Evolutionary conservation across 2,329 filamentous ascomycete genomes (phyloP), one percentile per base, ranked within the genome.

Genomic region (Pseudopithomyces maydicus): DNA sequence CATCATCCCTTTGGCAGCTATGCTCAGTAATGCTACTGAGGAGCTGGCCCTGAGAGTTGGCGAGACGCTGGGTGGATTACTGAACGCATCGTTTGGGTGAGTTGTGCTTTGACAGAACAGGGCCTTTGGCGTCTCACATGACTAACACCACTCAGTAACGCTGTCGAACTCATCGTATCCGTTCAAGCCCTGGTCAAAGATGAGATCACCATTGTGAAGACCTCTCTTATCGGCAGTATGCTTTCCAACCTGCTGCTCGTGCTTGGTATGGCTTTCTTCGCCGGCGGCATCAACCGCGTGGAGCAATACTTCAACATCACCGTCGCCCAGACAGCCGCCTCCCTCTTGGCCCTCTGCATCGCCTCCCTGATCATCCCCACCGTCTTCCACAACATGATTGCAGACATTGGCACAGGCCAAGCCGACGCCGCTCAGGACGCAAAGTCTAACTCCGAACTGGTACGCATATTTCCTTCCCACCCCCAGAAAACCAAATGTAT

Each of bases 301-400:
- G 90, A 96, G 73, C 94, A 97, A 74, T 88, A 86, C 75, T 98
- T 97, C 84, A 97, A 97, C 80, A 87, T 90, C 33, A 94, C 91
- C 0, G 92, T 97, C 6, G 93, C 93, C 0, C 92, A 97, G 75
- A 97, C 93, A 0, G 91, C 92, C 3, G 88, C 92, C 14, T 92
- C 89, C 69, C 79, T 96, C 51, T 84, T 96, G 19, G 88, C 91
- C 12, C 81, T 96, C 19, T 88, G 90, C 14, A 90, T 96, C 36
- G 89, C 88, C 48, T 89, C 88, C 67, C 82, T 97, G 64, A 94
- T 97, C 64, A 92, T 97, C 23, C 94, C 94, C 0, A 96, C 92
- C 6, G 91, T 94, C 5, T 97, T 96, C 62, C 72, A 74, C 61
- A 69, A 68, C 52, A 74, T 70, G 59, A 66, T 75, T 23, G 64